Base-by-base conservation (phyloP, 192 early-diverging fungal genomes). In the Polychytrium aggregatum region DNA sequence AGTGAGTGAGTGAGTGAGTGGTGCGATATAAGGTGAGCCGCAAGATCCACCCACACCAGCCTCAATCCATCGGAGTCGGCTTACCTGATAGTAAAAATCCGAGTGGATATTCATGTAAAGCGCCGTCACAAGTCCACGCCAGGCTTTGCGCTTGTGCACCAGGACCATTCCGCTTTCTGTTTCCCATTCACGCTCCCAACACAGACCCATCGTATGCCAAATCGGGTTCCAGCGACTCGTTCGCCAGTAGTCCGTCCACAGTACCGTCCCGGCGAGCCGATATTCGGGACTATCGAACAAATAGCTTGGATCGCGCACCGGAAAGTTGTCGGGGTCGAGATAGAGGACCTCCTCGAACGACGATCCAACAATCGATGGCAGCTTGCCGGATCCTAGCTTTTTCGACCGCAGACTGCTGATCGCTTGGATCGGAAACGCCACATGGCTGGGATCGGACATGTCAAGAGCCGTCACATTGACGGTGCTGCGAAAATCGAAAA, bases 241-340 rank as follows among this genome's bases (percentile, higher is more conserved):
- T 50, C 57, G 55, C 58, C 63, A 65, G 40, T 52, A 71, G 43
- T 71, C 68, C 1, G 69, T 69, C 71, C 71, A 74, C 30, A 74
- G 73, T 13, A 74, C 24, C 0, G 70, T 64, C n/a, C n/a, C n/a
- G n/a, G n/a, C n/a, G n/a, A n/a, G n/a, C 30, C 53, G 28, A 44
- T 60, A 75, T 33, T 63, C 52, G 2, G 43, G 20, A 8, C 41
- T 55, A 37, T 55, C 44, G 52, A 75, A 75, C 45, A 75, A 36
- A 33, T 50, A 67, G 11, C 50, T 48, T 1, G 63, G 71, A 44
- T 75, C 57, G 22, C 36, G 24, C 0, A 63, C 46, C 3, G 63
- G 49, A 11, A 62, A 57, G 38, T 66, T 65, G 53, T 75, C 72
- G 22, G 65, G 60, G 41, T 75, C 72, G 0, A 75, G 35, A 22